Evolutionary conservation across 2,329 filamentous ascomycete genomes (phyloP), one percentile per base, ranked within the genome.

Genomic region (Pseudopithomyces chartarum): DNA sequence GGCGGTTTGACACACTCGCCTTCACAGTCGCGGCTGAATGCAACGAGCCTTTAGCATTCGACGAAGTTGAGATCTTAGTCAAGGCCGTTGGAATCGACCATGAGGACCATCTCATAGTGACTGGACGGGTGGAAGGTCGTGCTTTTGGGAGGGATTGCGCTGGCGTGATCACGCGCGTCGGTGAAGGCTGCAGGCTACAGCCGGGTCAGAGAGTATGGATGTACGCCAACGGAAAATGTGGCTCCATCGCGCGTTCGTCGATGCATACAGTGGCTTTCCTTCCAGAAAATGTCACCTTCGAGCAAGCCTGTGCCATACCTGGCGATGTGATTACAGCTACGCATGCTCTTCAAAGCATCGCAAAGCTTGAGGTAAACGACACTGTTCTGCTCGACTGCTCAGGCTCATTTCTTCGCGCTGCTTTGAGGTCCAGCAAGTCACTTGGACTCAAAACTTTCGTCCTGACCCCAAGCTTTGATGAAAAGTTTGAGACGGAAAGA

Each of bases 391-490:
- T 43, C 40, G 19, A 43, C 20, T 43, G 40, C 40, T 5, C 20
- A 19, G 40, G 40, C 23, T 43, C 40, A 3, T 19, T 43, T 43
- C 40, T 43, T 23, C 40, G 20, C 13, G 20, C 19, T 10, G 19
- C 19, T 13, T 43, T 43, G 19, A 1, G 11, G 59, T 59, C 1
- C 42, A 59, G 20, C 48, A 52, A 0, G 50, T 55, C 11, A 52
- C 64, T 13, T 29, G 57, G 23, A 6, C 63, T 20, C 55, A 26
- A 73, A 43, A 61, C 73, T 6, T 65, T 57, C 29, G 59, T 47
- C 19, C 40, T 43, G 6, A 61, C 58, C 2, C 49, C 56, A 13
- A 32, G 22, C 22, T 32, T 6, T 23, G 23, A 45, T 2, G 43
- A 45, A 20, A 54, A 53, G 20, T n/a, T 20, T 10, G 40, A 23